Base-by-base conservation (phyloP, 371 early-diverging fungal species). In the Apophysomyces trapeziformis region DNA sequence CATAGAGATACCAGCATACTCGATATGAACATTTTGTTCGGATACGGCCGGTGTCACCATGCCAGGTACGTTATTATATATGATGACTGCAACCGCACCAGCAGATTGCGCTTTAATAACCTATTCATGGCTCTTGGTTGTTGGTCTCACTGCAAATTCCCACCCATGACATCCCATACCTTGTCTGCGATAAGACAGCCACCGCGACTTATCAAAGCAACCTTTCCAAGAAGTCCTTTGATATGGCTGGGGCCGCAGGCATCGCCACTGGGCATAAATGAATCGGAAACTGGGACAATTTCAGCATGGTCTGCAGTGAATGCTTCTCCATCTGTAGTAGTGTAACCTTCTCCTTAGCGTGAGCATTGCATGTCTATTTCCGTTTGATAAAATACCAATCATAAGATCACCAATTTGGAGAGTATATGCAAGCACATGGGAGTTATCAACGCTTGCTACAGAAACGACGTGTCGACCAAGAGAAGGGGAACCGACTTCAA, bases 371-470 rank as follows among this genome's bases (percentile, higher is more conserved):
- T 46, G 16, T 61, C 13, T 9, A 57, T 7, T 57, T 18, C 7
- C 9, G 38, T 21, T n/a, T 8, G 50, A 36, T 2, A 26, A 57
- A 61, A 65, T 74, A 74, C 77, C 70, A 13, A 78, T 37, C 3
- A 57, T 60, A 12, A 63, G 16, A 50, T 61, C 61, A 9, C 43
- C 68, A 3, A 71, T 38, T 32, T 61, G 38, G n/a, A 81, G 60
- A 0, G 75, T 63, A 58, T 76, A 75, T 5, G 77, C 74, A 26
- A 71, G 58, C 2, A 73, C 77, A 16, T 67, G 61, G 7, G 61
- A 47, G 68, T 87, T 90, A 58, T 94, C 92, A 9, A 92, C 78
- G n/a, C 92, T 87, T n/a, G 90, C 94, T 14, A 92, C 90, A 13
- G 87, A 83, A 46, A 90, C 71, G 9, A 87, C 85, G 38, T 82